Base-by-base conservation (phyloP, 2,329 filamentous ascomycete genomes). In the Talaromyces albobiverticillius region DNA sequence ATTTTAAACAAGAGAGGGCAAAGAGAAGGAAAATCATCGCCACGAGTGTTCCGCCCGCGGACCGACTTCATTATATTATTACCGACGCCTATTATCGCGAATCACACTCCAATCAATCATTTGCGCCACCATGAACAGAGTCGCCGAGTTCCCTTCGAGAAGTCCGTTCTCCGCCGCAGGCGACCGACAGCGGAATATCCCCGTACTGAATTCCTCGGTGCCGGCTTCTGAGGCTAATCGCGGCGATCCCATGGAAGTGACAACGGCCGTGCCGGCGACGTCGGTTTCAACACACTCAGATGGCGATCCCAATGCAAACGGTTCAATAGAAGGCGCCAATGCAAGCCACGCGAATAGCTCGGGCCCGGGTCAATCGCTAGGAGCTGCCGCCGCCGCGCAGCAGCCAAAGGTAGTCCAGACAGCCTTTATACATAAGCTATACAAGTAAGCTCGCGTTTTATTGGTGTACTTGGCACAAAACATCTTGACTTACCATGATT, bases 341-440 rank as follows among this genome's bases (percentile, higher is more conserved):
- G 46, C 62, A 51, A 64, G 61, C 47, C 51, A 32, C 25, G 13
- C 26, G 26, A 63, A 58, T 54, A 61, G 59, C 26, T 48, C 56
- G 59, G 60, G 57, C 53, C 59, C 58, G 2, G 66, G 64, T 56
- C 69, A 69, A 47, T 66, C 70, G 22, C 65, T 73, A 48, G 72
- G 71, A 9, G 77, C 76, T 66, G 78, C 75, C 66, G 71, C 72
- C 51, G 74, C 76, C 46, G 87, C 92, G 50, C 90, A 95, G 68
- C 92, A 96, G 69, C 92, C 94, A 56, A 99, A 99, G 75, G 93
- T 96, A 42, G 91, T 97, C 14, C 94, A 99, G 76, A 97, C 94
- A 10, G 94, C 94, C 20, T 99, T 99, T 67, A 97, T 99, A 61
- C 94, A 99, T 73, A 99, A 99, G 74, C 83, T 99, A 32, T 99